These are phyloP conservation scores for Starmerella bombicola DNA, from an alignment of 805 yeast species.

Conservation along the genomic window DNA sequence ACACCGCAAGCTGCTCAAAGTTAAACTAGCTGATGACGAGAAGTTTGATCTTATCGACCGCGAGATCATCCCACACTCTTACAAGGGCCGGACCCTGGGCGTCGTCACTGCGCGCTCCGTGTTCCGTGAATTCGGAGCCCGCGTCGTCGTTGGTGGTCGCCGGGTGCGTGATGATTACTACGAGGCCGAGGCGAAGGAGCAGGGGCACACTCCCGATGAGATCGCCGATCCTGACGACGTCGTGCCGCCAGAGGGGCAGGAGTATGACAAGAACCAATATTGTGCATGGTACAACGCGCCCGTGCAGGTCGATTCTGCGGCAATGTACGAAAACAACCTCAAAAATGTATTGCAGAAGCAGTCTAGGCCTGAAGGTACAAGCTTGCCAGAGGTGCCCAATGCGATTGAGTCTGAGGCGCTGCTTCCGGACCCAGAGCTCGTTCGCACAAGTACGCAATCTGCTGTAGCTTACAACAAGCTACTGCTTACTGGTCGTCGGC, in stretches of 20 bases:
- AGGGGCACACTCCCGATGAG: constrained; percentile 60
- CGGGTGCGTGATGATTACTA: constrained; percentile 81
- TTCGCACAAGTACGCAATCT: constrained; percentile 76
- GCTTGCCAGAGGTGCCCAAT: constrained; percentile 3
- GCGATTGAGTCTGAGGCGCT: constrained; percentile 3
- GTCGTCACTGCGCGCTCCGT: constrained; percentile 83
- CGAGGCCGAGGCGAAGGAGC: constrained; percentile 42
- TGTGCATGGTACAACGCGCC: constrained; percentile 44
- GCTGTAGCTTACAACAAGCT: constrained; percentile 58
- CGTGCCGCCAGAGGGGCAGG: constrained; percentile 34
- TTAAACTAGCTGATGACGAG: constrained; percentile 60
- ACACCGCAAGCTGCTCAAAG: constrained; percentile 62
- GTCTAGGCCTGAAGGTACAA: constrained; percentile 2
- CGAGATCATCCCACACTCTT: constrained; percentile 74
- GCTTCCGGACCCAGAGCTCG: constrained; percentile 32
- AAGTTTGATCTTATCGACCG: constrained; percentile 72
- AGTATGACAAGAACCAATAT: constrained; percentile 39
- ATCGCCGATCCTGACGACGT: constrained; percentile 53
- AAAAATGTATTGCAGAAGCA: constrained; percentile 25
- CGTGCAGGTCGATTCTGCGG: constrained; percentile 30
- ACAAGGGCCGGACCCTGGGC: constrained; percentile 80
- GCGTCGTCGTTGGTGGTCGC: constrained; percentile 64
- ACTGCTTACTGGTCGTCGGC: constrained; percentile 46
- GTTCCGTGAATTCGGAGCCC: constrained; percentile 84
- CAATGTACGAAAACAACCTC: constrained; percentile 22